Conservation (phyloP, 116 monocot species). For the Iris pallida region DNA sequence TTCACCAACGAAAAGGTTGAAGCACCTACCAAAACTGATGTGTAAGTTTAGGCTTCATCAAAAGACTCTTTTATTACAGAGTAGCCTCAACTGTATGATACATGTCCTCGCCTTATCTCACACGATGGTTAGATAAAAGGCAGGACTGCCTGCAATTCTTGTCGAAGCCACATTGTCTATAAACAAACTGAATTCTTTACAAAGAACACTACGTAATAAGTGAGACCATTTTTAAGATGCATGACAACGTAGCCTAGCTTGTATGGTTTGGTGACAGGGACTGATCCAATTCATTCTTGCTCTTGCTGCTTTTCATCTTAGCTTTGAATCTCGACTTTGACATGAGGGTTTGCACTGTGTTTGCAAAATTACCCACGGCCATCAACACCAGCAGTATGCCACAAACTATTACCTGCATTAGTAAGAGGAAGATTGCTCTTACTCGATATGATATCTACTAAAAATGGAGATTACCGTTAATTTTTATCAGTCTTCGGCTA, state of each 20-base stretch:
- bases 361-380: constrained; percentile 90
- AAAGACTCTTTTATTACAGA: not conserved
- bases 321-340: constrained; percentile 80
- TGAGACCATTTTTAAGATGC: not conserved
- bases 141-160: not conserved
- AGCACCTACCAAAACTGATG: no score
- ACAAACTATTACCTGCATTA: constrained; percentile 67
- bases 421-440: not conserved
- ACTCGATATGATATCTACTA: no score
- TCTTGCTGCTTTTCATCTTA: constrained; percentile 72
- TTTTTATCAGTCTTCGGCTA: not conserved
- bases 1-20: no score
- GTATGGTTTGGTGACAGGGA: constrained; percentile 1
- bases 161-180: constrained; percentile 1
- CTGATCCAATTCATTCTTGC: constrained; percentile 54
- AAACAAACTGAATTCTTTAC: constrained; percentile 6
- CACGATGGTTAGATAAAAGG: not conserved
- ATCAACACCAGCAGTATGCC: constrained; percentile 79
- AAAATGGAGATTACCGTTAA: no score
- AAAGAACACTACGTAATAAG: not conserved
- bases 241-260: not conserved
- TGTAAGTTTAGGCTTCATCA: no score
- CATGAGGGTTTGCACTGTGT: constrained; percentile 85
- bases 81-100: not conserved
- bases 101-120: not conserved